Evolutionary conservation across 2,329 filamentous ascomycete species (phyloP).

Genomic region (Pestalotiopsis sp.): DNA sequence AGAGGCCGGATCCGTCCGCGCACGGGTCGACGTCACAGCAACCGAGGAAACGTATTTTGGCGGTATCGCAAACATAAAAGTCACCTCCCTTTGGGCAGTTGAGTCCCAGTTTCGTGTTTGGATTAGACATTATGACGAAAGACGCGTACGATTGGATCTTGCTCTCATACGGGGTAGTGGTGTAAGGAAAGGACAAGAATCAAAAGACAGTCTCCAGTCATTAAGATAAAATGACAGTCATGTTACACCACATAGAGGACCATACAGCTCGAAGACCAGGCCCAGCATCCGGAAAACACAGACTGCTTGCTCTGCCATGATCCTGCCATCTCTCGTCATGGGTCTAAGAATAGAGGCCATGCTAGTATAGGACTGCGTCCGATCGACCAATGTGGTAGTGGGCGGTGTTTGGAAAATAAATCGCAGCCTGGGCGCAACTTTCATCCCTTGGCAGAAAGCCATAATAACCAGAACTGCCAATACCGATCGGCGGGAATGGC

Average conservation of each 20-base stretch:
- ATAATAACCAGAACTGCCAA: not conserved
- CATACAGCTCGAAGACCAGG: not conserved
- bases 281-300: not conserved
- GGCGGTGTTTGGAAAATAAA: not conserved
- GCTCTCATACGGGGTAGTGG: not conserved
- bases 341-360: not conserved
- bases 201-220: not conserved
- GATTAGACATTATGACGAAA: slow-evolving; percentile 17
- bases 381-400: not conserved
- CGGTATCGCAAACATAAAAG: slow-evolving; percentile 35
- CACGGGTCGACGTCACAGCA: slow-evolving; percentile 42
- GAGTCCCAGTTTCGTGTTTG: slow-evolving; percentile 25
- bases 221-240: not conserved
- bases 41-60: slow-evolving; percentile 38
- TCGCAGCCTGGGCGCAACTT: not conserved
- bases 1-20: slow-evolving; percentile 32
- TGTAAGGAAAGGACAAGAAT: not conserved
- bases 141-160: not conserved
- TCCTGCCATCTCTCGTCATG: not conserved
- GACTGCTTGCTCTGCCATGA: not conserved
- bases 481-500: not conserved
- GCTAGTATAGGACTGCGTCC: not conserved
- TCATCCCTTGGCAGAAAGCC: not conserved
- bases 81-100: slow-evolving; percentile 32
- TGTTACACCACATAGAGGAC: not conserved